Evolutionary conservation across 1,284 basidiomycete genomes (phyloP).

Genomic region (Irpex sp.): DNA sequence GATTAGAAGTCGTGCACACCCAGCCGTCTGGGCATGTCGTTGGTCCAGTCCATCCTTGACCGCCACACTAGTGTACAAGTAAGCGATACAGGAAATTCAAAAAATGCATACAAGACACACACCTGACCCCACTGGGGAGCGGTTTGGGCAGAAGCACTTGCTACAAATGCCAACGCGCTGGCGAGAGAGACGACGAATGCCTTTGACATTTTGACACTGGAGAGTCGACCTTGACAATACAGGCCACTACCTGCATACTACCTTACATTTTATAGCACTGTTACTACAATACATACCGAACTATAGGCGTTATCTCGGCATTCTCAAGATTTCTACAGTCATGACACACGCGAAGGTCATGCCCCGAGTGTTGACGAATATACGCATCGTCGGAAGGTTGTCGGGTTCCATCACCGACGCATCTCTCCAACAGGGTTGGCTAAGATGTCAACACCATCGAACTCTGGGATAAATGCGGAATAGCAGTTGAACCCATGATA

Average conservation of each 20-base stretch:
- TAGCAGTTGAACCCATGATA: constrained; percentile 3
- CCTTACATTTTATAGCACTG: constrained; percentile 2
- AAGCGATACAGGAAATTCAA: background rate
- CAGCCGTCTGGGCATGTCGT: constrained; percentile 46
- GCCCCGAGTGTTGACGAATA: background rate
- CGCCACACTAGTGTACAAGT: constrained; percentile 19
- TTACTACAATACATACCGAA: constrained; percentile 4
- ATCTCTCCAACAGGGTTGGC: background rate
- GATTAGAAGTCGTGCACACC: constrained; percentile 41
- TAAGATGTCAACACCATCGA: background rate
- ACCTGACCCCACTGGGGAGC: constrained; percentile 28
- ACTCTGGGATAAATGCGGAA: constrained; percentile 5
- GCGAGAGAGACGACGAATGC: constrained; percentile 15
- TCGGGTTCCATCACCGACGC: constrained; percentile 1
- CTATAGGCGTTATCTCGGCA: constrained; percentile 13
- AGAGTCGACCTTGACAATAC: background rate
- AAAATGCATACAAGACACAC: background rate
- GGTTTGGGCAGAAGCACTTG: constrained; percentile 21
- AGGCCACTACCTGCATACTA: background rate
- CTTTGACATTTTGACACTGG: constrained; percentile 14
- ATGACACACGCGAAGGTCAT: background rate
- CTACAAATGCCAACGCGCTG: constrained; percentile 18
- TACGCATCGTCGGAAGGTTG: background rate
- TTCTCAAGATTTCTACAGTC: background rate
- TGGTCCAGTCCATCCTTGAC: constrained; percentile 43